Percentiles rank a stretch among this genome's conserved stretches.
phyloP scores from a whole-genome alignment of 2,329 filamentous ascomycete species.

The Cercospora berteroae region DNA sequence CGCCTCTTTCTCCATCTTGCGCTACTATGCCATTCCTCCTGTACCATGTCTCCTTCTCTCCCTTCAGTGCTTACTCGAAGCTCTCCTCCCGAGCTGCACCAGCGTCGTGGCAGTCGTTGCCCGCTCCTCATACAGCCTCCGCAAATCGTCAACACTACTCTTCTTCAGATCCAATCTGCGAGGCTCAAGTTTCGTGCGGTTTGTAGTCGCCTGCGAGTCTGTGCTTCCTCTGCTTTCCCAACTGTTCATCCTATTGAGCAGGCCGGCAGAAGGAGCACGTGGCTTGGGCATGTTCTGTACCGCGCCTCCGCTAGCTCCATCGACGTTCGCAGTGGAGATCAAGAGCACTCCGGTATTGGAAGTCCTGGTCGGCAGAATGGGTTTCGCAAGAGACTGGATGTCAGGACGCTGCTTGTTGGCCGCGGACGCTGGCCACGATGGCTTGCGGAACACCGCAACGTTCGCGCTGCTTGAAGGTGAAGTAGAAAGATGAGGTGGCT shows the following conservation, averaged over 20 bases:
- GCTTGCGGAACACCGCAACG: conserved; percentile 34
- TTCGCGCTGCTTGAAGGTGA: conserved; percentile 1
- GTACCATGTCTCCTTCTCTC: not conserved
- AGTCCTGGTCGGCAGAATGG: conserved; percentile 21
- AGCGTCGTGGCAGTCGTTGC: conserved; percentile 40
- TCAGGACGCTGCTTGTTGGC: conserved; percentile 22
- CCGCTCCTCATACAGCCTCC: conserved; percentile 50
- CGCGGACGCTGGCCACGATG: conserved; percentile 35
- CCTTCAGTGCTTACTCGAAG: conserved; percentile 14
- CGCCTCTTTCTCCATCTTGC: not conserved
- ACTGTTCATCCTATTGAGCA: conserved; percentile 50
- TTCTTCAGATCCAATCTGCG: conserved; percentile 45
- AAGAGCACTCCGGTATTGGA: conserved; percentile 20
- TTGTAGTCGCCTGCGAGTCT: not conserved
- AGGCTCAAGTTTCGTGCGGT: conserved; percentile 25
- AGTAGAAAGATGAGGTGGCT: conserved; percentile 15
- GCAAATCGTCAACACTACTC: conserved; percentile 48
- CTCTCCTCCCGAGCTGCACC: conserved; percentile 18
- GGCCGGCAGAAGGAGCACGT: conserved; percentile 41
- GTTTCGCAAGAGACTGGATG: conserved; percentile 28
- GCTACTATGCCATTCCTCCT: not conserved
- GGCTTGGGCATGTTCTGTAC: conserved; percentile 27
- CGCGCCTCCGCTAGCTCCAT: not conserved
- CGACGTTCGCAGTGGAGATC: conserved; percentile 12
- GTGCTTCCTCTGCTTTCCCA: conserved; percentile 36